These are phyloP conservation scores for Dendrocalamus sinicus DNA, from an alignment of 176 grass and related monocot species.

Conservation along the genomic window DNA sequence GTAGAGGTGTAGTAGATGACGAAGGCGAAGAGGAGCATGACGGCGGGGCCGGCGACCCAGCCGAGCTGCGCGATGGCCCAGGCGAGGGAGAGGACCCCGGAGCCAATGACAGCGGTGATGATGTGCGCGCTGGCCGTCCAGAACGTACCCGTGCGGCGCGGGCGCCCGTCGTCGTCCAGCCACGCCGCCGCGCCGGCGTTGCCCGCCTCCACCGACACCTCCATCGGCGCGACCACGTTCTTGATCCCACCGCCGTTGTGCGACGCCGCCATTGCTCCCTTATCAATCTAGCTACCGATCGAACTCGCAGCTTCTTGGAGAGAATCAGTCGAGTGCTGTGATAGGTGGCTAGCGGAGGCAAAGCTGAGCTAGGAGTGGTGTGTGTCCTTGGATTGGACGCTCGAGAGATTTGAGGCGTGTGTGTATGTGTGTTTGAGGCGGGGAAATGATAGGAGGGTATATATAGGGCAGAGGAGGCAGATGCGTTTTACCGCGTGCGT, in stretches of 20 bases:
- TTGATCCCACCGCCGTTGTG: neutral
- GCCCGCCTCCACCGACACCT: constrained; percentile 53
- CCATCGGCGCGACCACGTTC: constrained; percentile 39
- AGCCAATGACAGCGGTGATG: constrained; percentile 93
- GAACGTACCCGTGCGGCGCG: constrained; percentile 55
- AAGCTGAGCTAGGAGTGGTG: neutral
- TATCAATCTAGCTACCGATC: neutral
- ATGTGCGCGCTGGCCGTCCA: constrained; percentile 95
- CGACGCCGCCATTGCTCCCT: neutral
- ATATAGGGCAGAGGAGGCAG: neutral
- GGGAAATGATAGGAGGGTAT: neutral
- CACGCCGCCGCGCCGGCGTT: constrained; percentile 19
- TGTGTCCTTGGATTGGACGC: neutral
- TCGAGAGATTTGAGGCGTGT: neutral
- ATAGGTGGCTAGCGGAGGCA: neutral
- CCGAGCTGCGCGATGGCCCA: constrained; percentile 97
- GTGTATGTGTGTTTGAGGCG: neutral
- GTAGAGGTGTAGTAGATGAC: constrained; percentile 93
- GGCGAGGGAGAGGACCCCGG: constrained; percentile 82
- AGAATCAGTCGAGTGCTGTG: neutral
- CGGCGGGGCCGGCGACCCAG: constrained; percentile 76
- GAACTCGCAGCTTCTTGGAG: neutral
- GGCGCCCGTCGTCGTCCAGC: constrained; percentile 72
- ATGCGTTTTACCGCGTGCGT: neutral
- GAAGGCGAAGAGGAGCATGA: constrained; percentile 86